phyloP scores from a whole-genome alignment of 192 early-diverging fungal genomes.

The Kickxella alabastrina region DNA sequence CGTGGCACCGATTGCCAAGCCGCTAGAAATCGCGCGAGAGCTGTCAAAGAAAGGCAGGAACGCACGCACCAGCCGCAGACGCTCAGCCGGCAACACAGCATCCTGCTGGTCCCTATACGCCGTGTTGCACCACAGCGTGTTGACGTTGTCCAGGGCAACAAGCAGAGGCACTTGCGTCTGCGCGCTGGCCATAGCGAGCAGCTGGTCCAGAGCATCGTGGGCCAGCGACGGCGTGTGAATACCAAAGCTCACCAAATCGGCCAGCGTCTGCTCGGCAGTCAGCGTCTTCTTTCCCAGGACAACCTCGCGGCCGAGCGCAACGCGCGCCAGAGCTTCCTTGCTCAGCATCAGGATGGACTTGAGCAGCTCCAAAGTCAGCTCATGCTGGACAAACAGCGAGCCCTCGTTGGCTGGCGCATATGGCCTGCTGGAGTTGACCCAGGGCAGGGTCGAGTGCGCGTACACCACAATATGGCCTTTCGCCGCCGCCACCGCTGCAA shows the following conservation, averaged over 20 bases:
- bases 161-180: conserved; percentile 43
- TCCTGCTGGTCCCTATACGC: conserved; percentile 40
- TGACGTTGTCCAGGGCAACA: conserved; percentile 46
- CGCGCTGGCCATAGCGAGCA: conserved; percentile 29
- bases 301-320: conserved; percentile 31
- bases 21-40: conserved; percentile 10
- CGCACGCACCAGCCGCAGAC: conserved; percentile 32
- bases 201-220: conserved; percentile 31
- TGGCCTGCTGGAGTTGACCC: conserved; percentile 49
- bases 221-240: conserved; percentile 30
- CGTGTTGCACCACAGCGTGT: conserved; percentile 40
- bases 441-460: conserved; percentile 18
- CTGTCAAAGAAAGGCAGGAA: conserved; percentile 46
- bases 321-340: conserved; percentile 20
- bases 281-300: conserved; percentile 29
- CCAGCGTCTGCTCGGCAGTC: conserved; percentile 17
- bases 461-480: conserved; percentile 35
- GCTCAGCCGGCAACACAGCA: conserved; percentile 17
- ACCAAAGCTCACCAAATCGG: conserved; percentile 29
- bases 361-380: conserved; percentile 24
- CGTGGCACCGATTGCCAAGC: conserved; percentile 38
- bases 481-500: conserved; percentile 31
- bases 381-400: conserved; percentile 32
- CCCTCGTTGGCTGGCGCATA: conserved; percentile 23
- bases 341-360: conserved; percentile 14